Evolutionary conservation across 1,284 basidiomycete species (phyloP), one percentile per base, ranked within the genome.

Genomic region (Stygiomarasmius scandens): DNA sequence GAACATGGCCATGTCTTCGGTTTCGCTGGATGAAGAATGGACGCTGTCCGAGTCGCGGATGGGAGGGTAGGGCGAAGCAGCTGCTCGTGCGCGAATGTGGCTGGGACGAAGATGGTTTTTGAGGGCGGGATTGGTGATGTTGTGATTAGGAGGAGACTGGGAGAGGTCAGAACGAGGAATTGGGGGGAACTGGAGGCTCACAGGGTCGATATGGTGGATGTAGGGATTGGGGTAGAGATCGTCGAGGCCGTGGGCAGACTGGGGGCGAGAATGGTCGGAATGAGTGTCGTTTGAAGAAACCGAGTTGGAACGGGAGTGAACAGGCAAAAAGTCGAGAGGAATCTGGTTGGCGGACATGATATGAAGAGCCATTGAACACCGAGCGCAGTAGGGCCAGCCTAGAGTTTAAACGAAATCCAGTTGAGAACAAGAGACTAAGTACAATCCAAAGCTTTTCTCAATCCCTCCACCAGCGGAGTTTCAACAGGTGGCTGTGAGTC

Each of bases 1-100:
- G 71, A 84, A 91, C 84, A 91, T 86, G 63, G 87, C 79, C 62
- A 92, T 82, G 71, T 92, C 91, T 67, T 93, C 90, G 20, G 90
- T 88, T 74, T 93, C 90, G 74, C 85, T 88, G 49, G 89, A 91
- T 38, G 90, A 92, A 12, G 90, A 92, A 67, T 92, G 90, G 60
- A 92, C 89, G 69, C 86, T 88, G 76, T 92, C 89, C 22, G 86
- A 85, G 69, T 92, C 90, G 60, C 90, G 84, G 38, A 41, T 41
- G 8, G 38, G 38, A 56, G 90, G 87, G 72, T 93, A 93, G 41
- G 90, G 90, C 55, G 89, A 91, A 43, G 88, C 86, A 54, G 86
- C 87, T 55, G 82, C 86, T 64, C 89, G 84, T 58, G 89, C 88
- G 61, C 90, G 84, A 69, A 86, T 86, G 72, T 92, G 90, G 60